Base-by-base conservation (phyloP, 345 rosid species). In the Camelina hispida region DNA sequence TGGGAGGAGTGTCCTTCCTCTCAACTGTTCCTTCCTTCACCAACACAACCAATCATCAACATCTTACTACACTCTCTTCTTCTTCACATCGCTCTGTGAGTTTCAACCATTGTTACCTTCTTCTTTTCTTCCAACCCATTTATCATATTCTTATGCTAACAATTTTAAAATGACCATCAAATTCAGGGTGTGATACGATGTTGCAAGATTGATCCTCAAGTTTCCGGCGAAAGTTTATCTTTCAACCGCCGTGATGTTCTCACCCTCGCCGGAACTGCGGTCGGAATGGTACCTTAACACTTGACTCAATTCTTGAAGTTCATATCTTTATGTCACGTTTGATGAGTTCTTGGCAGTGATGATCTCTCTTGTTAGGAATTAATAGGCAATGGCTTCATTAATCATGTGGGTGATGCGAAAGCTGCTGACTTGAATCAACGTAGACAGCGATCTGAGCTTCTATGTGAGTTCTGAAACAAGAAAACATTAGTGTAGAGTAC, bases 401-500 rank as follows among this genome's bases (percentile, higher is more conserved):
- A 86, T 47, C 85, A 81, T 62, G 76, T 85, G 59, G 86, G 78
- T 81, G 73, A 67, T 64, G 95, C 95, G 37, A 77, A 75, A 68
- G 97, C 95, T 71, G 98, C 97, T 72, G 97, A 94, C 70, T 73
- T 94, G 79, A 90, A 87, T 67, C 98, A 94, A 54, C 95, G 87
- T 25, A 83, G 97, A 58, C 98, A 94, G 55, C 89, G 95, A n/a
- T 91, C 96, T 2, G 97, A 89, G 66, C 86, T 91, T 70, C 89
- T 65, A 23, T 83, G 96, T 91, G 72, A 81, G 97, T 47, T 72
- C 58, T 66, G 5, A 46, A 56, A 46, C 37, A 34, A 34, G 37
- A 34, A 34, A 34, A 34, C 9, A 8, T 2, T 1, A 34, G 9
- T 34, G 2, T 6, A 34, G 37, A 23, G 25, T 52, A 32, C 23